These are phyloP conservation scores for Penicillium manginii DNA, from an alignment of 495 filamentous ascomycete genomes.

Conservation along the genomic window DNA sequence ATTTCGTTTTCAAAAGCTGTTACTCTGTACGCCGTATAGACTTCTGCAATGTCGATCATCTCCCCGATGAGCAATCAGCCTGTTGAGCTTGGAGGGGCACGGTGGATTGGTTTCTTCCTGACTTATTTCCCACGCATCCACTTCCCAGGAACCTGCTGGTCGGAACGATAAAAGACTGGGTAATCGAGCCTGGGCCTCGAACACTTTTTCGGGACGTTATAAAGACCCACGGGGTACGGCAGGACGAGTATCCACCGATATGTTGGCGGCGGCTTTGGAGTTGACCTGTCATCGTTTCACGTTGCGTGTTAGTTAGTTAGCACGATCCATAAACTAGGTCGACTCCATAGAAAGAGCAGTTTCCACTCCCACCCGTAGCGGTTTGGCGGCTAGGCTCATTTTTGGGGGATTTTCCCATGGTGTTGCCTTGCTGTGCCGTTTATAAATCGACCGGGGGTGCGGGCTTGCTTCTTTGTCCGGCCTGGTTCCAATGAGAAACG, in stretches of 20 bases:
- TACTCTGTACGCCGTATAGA: neutral
- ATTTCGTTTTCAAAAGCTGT: no score
- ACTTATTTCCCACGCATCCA: neutral
- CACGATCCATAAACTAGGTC: neutral
- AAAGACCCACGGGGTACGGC: neutral
- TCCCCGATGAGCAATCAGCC: constrained; percentile 10
- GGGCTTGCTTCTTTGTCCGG: constrained; percentile 28
- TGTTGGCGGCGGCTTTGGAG: constrained; percentile 8
- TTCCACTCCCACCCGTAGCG: neutral
- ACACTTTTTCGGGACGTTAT: neutral
- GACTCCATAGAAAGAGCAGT: neutral
- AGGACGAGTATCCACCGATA: neutral
- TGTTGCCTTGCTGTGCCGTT: constrained; percentile 11
- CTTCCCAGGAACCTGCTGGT: constrained; percentile 9
- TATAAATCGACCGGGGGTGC: constrained; percentile 25
- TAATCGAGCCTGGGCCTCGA: constrained; percentile 1
- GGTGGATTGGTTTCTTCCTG: constrained; percentile 8
- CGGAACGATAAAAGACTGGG: neutral
- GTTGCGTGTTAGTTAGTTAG: constrained; percentile 1
- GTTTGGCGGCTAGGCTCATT: neutral
- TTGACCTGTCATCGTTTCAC: neutral
- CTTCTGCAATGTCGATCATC: constrained; percentile 15
- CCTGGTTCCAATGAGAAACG: constrained; percentile 32
- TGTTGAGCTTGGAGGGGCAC: constrained; percentile 5
- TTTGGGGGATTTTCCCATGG: neutral